These are phyloP conservation scores for Amphicarpaea edgeworthii DNA, from an alignment of 306 rosid species.

Conservation along the genomic window DNA sequence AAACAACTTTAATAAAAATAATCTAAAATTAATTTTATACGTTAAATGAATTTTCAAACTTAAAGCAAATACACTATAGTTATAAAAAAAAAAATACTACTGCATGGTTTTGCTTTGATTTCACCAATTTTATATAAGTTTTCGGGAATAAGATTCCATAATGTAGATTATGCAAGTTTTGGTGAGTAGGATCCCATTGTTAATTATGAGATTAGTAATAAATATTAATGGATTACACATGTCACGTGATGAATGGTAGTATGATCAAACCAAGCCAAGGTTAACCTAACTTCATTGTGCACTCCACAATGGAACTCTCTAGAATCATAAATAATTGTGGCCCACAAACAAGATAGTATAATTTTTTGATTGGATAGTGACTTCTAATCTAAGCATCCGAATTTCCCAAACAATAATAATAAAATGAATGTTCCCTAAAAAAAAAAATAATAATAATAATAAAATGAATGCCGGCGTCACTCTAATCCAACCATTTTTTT, in stretches of 20 bases:
- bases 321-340: conserved; percentile 25
- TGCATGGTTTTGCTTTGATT: neutral
- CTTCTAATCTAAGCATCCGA: conserved; percentile 60
- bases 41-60: no score
- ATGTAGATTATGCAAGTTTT: neutral
- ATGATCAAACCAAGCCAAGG: neutral
- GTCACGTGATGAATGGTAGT: neutral
- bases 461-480: conserved; percentile 53
- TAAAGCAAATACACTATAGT: no score
- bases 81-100: no score
- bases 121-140: neutral
- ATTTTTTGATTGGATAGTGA: conserved; percentile 37
- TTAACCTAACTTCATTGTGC: neutral
- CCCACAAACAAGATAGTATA: conserved; percentile 15
- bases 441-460: conserved; percentile 4
- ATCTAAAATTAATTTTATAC: no score
- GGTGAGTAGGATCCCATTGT: conserved; percentile 7
- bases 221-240: neutral
- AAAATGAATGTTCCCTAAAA: no score
- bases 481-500: neutral
- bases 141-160: conserved; percentile 15
- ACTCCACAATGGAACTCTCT: conserved; percentile 33
- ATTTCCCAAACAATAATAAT: conserved; percentile 2
- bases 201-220: conserved; percentile 19
- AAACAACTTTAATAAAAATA: no score